Evolutionary conservation across 495 filamentous ascomycete genomes (phyloP).

Genomic region (Immersiella caudata): DNA sequence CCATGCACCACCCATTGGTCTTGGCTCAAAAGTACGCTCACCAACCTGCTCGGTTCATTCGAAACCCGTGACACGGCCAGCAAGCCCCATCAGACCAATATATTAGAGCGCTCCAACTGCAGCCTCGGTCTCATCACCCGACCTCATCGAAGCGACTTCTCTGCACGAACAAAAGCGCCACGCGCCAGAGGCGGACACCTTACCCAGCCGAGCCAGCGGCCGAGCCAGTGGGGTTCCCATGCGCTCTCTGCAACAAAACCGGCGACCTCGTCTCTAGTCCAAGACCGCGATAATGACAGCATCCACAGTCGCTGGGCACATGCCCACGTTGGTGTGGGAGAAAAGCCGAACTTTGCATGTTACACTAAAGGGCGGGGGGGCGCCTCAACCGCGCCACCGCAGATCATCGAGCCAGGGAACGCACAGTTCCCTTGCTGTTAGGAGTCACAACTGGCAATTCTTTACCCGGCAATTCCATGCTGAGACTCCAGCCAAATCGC

Average conservation of each 20-base stretch:
- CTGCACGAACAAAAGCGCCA: too few relatives aligned
- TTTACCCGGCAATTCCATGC: neutral
- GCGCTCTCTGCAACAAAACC: neutral
- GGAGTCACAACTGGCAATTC: neutral
- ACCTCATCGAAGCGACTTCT: neutral
- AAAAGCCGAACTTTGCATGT: conserved; percentile 19
- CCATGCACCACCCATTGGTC: neutral
- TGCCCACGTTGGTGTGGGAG: neutral
- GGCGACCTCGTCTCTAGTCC: neutral
- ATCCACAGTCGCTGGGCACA: neutral
- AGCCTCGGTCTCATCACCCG: neutral
- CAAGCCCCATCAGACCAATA: neutral
- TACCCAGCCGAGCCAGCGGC: neutral
- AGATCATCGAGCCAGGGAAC: neutral
- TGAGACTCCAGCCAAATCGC: neutral
- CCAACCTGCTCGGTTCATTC: neutral
- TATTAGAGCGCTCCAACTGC: neutral
- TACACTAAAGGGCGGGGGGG: conserved; percentile 26
- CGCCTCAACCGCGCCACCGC: conserved; percentile 1
- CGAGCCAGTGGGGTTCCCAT: neutral
- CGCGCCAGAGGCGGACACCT: neutral
- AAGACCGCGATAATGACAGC: neutral
- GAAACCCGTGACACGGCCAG: neutral
- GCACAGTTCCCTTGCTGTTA: neutral
- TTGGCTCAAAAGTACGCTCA: neutral